A percentile compares a stretch with the other conserved stretches of the same genome.
phyloP scores from a whole-genome alignment of 106 monocot species.

The Platanthera guangdongensis region DNA sequence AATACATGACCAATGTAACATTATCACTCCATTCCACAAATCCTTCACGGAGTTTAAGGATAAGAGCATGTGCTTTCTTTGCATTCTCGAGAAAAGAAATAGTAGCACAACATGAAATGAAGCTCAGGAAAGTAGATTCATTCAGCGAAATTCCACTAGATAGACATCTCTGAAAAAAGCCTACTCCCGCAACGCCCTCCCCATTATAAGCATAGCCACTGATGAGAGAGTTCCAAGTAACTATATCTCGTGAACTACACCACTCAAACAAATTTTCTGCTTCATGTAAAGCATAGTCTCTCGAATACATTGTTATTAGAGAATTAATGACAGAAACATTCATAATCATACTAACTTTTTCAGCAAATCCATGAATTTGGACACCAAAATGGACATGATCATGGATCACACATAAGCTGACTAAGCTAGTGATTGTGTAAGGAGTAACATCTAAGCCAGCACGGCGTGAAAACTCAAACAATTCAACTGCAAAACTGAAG shows the following conservation, averaged over 20 bases:
- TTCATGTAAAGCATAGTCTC: conserved; percentile 11
- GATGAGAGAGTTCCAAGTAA: conserved; percentile 41
- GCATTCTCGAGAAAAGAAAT: conserved; percentile 21
- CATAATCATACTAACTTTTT: conserved; percentile 21
- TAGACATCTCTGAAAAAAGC: conserved; percentile 24
- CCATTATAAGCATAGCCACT: conserved; percentile 28
- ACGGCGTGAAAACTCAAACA: conserved; percentile 11
- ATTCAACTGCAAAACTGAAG: conserved; percentile 17
- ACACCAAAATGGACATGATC: conserved; percentile 6
- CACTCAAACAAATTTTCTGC: conserved; percentile 26
- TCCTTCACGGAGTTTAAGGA: conserved; percentile 26
- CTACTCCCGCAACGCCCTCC: conserved; percentile 25
- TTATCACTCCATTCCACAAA: conserved; percentile 24
- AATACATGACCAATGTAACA: conserved; percentile 35
- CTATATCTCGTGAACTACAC: conserved; percentile 16
- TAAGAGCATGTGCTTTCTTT: conserved; percentile 24
- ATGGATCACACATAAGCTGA: conserved; percentile 20
- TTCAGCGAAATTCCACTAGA: conserved; percentile 26
- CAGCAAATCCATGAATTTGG: conserved; percentile 28
- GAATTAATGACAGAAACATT: conserved; percentile 32
- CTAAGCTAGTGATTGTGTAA: conserved; percentile 16
- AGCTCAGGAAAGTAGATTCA: conserved; percentile 21
- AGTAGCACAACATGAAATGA: conserved; percentile 34
- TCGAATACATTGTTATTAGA: conserved; percentile 30
- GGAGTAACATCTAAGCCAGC: conserved; percentile 4